Evolutionary conservation across 768 basidiomycete species (phyloP), one percentile per base, ranked within the genome.

Genomic region (Candolleomyces eurysporus): DNA sequence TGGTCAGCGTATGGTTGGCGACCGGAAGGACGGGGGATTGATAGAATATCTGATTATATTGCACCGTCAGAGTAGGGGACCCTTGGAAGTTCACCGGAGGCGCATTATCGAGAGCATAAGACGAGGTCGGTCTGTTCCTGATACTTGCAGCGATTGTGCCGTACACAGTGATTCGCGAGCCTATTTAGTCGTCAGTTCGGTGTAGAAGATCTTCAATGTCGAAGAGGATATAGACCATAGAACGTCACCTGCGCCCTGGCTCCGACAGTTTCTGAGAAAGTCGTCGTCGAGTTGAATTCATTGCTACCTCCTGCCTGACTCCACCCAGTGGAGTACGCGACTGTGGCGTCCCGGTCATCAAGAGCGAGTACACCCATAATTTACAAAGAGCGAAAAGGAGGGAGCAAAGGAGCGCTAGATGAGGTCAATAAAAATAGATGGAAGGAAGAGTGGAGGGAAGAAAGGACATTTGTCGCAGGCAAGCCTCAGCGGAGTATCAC

Each of bases 1-100:
- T 61, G 26, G 65, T 61, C 21, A 70, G 60, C 11, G 66, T 67
- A 50, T 70, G 69, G 14, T 62, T 14, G 10, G 65, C 67, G 13
- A 61, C 66, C 2, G 58, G 11, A 11, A 70, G 61, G 5, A 54
- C 32, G 9, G 67, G 30, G 40, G 30, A 26, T 17, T 42, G 45
- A 48, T 19, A 46, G 19, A 46, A 36, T 11, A 36, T 36, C 36
- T 36, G 36, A 5, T 36, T 36, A 36, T 36, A 36, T 36, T 36
- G 36, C 8, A 36, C 36, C 6, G 36, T 8, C 36, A 36, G 8
- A 5, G 26, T 32, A 1, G 60, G 53, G 45, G 7, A 17, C 8
- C 53, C 54, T 30, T 48, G 17, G 53, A 61, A 61, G 4, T 22
- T 36, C 8, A 55, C 52, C 7, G 52, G 16, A 5, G 40, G 16